Conservation (phyloP, 2,329 filamentous ascomycete species). For the Mycocentrospora acerina region DNA sequence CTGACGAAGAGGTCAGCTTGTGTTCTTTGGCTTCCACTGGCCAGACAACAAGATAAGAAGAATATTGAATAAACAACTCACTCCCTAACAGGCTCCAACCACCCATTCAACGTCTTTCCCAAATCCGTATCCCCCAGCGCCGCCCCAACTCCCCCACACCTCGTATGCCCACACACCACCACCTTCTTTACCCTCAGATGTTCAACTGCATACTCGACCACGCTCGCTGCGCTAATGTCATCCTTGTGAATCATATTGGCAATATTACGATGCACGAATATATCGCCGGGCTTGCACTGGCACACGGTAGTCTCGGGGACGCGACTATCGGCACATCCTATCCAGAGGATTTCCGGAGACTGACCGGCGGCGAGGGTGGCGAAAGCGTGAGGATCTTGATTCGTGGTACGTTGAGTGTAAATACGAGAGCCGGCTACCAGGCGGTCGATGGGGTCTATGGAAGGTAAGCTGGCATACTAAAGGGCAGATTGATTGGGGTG, state of each 20-base stretch:
- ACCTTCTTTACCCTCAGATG: conserved; percentile 68
- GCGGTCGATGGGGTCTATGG: conserved; percentile 59
- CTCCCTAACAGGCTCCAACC: conserved; percentile 60
- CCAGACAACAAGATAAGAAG: no score
- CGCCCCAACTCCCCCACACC: conserved; percentile 60
- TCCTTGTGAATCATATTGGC: conserved; percentile 76
- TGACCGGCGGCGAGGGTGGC: conserved; percentile 67
- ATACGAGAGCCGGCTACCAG: conserved; percentile 68
- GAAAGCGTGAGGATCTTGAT: conserved; percentile 72
- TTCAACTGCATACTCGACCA: conserved; percentile 77
- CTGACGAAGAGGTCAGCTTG: conserved; percentile 6
- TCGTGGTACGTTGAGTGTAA: conserved; percentile 66
- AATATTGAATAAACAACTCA: conserved; percentile 11
- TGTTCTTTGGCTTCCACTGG: conserved; percentile 1
- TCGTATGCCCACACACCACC: conserved; percentile 63
- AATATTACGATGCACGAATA: conserved; percentile 90
- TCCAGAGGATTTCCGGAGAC: conserved; percentile 70
- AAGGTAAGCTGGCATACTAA: background rate
- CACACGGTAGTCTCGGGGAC: conserved; percentile 82
- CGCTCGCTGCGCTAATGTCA: conserved; percentile 73
- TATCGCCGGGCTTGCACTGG: conserved; percentile 75
- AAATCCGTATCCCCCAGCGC: conserved; percentile 58
- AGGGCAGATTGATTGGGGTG: no score
- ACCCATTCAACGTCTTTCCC: conserved; percentile 60
- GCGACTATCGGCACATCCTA: conserved; percentile 84